A percentile compares a stretch with the other conserved stretches of the same genome.
These are phyloP conservation scores for Penicillium desertorum DNA, from an alignment of 495 filamentous ascomycete species.

Conservation along the genomic window DNA sequence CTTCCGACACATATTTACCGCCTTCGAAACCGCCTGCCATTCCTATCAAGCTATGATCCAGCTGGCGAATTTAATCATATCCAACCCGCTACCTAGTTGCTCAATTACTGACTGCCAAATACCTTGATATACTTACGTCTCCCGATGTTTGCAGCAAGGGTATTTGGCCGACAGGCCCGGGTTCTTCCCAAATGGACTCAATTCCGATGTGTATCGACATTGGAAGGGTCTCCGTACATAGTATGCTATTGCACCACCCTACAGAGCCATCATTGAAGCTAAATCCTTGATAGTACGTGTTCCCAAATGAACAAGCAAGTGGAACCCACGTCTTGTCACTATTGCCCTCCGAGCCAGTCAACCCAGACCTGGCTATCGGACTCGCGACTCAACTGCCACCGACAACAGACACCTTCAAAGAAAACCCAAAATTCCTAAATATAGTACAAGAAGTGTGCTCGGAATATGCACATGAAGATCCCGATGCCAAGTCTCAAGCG, in stretches of 20 bases:
- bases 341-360: constrained; percentile 72
- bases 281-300: constrained; percentile 62
- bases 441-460: constrained; percentile 74
- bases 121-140: background rate
- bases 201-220: constrained; percentile 49
- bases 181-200: constrained; percentile 28
- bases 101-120: background rate
- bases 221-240: constrained; percentile 56
- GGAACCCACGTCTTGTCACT: constrained; percentile 64
- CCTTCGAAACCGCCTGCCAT: constrained; percentile 20
- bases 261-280: constrained; percentile 15
- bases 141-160: constrained; percentile 32
- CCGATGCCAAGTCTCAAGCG: constrained; percentile 70
- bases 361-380: constrained; percentile 68
- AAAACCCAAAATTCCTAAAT: constrained; percentile 72
- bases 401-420: constrained; percentile 69
- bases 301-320: constrained; percentile 48
- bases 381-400: constrained; percentile 71
- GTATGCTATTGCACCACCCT: constrained; percentile 31
- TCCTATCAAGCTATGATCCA: constrained; percentile 14
- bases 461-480: constrained; percentile 69
- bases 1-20: constrained; percentile 13
- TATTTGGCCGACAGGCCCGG: constrained; percentile 23
- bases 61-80: background rate
- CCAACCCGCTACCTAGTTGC: background rate